A percentile compares a stretch with the other conserved stretches of the same genome.
These are phyloP conservation scores for Acacia pycnantha DNA, from an alignment of 331 rosid species.

Conservation along the genomic window DNA sequence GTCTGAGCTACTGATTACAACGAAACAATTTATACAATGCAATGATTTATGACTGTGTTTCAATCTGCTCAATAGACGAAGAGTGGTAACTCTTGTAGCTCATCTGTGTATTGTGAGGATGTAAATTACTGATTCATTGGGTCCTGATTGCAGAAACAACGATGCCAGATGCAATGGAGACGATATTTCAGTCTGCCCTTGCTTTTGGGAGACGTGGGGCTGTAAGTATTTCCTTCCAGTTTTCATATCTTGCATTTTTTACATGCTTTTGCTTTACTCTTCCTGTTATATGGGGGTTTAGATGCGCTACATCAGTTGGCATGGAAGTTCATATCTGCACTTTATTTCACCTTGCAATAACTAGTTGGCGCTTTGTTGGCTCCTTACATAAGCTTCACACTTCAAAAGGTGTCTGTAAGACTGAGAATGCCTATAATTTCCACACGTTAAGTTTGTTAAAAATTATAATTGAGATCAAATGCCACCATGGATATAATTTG, in stretches of 20 bases:
- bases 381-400: slow-evolving; percentile 5
- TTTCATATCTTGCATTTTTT: slow-evolving; percentile 25
- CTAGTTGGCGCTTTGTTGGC: slow-evolving; percentile 4
- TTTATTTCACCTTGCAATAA: background rate
- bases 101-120: slow-evolving; percentile 18
- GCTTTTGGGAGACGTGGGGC: slow-evolving; percentile 90
- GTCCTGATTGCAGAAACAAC: slow-evolving; percentile 63
- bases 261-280: background rate
- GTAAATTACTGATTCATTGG: slow-evolving; percentile 13
- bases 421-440: background rate
- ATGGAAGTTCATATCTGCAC: slow-evolving; percentile 16
- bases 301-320: slow-evolving; percentile 13
- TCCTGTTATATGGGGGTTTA: slow-evolving; percentile 19
- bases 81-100: slow-evolving; percentile 17
- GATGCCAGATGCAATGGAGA: slow-evolving; percentile 99
- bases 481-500: background rate
- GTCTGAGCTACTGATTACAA: slow-evolving; percentile 1
- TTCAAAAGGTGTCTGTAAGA: background rate
- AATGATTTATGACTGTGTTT: background rate
- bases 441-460: background rate
- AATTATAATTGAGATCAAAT: background rate
- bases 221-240: slow-evolving; percentile 52
- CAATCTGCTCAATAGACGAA: background rate
- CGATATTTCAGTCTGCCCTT: slow-evolving; percentile 93
- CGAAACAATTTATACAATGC: slow-evolving; percentile 2